Evolutionary conservation across 805 yeast genomes (phyloP).

Genomic region (Pichia eremophila): DNA sequence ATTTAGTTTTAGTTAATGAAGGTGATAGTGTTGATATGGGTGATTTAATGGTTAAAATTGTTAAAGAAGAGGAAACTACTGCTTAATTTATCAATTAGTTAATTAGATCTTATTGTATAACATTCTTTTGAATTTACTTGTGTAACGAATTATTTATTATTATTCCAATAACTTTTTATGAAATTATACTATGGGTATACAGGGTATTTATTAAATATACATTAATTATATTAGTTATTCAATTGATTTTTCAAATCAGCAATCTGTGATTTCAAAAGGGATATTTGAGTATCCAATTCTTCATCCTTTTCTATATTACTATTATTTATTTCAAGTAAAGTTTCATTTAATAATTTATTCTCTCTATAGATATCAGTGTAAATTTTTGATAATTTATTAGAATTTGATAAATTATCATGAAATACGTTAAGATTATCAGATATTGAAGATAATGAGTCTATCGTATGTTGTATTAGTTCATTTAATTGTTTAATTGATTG

Average conservation of each 20-base stretch:
- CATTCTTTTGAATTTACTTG: no score
- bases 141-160: background rate
- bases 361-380: conserved; percentile 2
- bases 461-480: background rate
- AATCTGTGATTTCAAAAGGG: background rate
- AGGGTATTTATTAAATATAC: background rate
- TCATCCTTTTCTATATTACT: background rate
- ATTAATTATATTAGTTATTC: background rate
- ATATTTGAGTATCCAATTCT: background rate
- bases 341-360: background rate
- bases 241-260: background rate
- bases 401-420: background rate
- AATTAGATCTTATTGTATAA: no score
- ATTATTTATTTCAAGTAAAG: background rate
- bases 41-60: conserved; percentile 67
- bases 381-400: background rate
- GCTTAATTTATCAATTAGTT: background rate
- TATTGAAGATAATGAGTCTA: background rate
- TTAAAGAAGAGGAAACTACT: conserved; percentile 18
- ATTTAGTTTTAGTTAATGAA: conserved; percentile 68
- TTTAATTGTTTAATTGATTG: background rate
- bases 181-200: background rate
- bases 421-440: background rate
- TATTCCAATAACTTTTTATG: background rate
- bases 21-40: conserved; percentile 95